Evolutionary conservation across 352 stramenopile genomes (phyloP), one percentile per base, ranked within the genome.

Genomic region (Pythium aristosporum): DNA sequence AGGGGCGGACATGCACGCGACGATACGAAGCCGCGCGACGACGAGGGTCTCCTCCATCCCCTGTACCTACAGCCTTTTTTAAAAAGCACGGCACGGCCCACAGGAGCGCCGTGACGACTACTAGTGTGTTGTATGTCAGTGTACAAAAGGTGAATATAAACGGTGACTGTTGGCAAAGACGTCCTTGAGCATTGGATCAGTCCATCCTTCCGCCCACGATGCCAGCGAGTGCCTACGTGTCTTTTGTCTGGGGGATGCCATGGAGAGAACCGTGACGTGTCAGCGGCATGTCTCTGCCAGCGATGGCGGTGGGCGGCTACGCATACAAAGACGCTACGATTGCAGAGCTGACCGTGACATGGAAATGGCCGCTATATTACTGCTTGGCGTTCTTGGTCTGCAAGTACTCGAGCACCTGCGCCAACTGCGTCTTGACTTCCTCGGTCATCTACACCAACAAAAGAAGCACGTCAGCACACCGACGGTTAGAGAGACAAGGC

Each of bases 391-490:
- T 74, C 58, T 77, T 66, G 65, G 66, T 71, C 64, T 92, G 71
- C 64, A 92, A 69, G 73, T 87, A 78, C 23, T 81, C 80, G 57
- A 92, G 72, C 58, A 92, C 83, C 69, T 92, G 83, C 63, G 71
- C 56, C 57, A 92, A 74, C 64, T 92, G 83, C n/a, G 72, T 77
- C 70, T 87, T 88, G 34, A 92, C 79, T 56, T 90, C 83, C 11
- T 90, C 80, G 41, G 80, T 92, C 71, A 92, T 86, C 83, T 92
- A 49, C 61, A 28, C 30, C 68, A 2, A 41, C 28, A 43, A 41
- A 23, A 52, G 25, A 30, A 30, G 25, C 25, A 30, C 7, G 39
- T 46, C 13, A 46, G 13, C 18, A n/a, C n/a, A n/a, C n/a, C n/a
- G n/a, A n/a, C n/a, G n/a, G n/a, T n/a, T n/a, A n/a, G n/a, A n/a